Conservation (phyloP, 2,329 filamentous ascomycete genomes). For the Thermoascus crustaceus region DNA sequence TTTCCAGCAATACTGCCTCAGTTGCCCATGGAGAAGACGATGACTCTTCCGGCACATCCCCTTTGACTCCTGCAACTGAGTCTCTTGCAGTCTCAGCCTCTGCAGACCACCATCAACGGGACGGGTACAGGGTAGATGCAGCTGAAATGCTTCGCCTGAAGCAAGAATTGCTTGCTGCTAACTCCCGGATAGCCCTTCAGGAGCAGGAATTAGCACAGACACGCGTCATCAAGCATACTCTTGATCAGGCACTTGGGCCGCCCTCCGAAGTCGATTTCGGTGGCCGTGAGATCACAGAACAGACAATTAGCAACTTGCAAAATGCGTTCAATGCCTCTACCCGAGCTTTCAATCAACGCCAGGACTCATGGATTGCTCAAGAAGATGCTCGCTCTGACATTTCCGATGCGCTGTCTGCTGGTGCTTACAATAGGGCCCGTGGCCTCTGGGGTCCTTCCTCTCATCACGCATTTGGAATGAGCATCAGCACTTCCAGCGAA, state of each 20-base stretch:
- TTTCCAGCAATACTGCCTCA: slow-evolving; percentile 19
- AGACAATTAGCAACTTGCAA: slow-evolving; percentile 43
- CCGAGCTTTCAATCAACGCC: slow-evolving; percentile 32
- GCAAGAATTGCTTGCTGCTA: slow-evolving; percentile 49
- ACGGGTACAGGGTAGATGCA: slow-evolving; percentile 23
- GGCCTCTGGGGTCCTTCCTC: slow-evolving; percentile 22
- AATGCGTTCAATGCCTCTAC: slow-evolving; percentile 46
- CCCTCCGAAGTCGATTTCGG: slow-evolving; percentile 46
- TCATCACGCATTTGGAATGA: slow-evolving; percentile 22
- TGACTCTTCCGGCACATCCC: slow-evolving; percentile 13
- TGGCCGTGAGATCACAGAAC: slow-evolving; percentile 42
- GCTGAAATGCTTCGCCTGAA: slow-evolving; percentile 49
- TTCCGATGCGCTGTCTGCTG: slow-evolving; percentile 34
- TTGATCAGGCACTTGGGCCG: slow-evolving; percentile 50
- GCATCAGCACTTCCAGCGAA: slow-evolving; percentile 16
- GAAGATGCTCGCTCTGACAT: slow-evolving; percentile 40
- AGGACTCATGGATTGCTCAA: slow-evolving; percentile 36
- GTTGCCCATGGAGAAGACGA: slow-evolving; percentile 14
- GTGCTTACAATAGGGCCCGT: slow-evolving; percentile 33
- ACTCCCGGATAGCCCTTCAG: slow-evolving; percentile 51
- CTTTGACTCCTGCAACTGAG: slow-evolving; percentile 11
- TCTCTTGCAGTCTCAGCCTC: slow-evolving; percentile 6
- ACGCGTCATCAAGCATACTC: slow-evolving; percentile 52
- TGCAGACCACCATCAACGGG: slow-evolving; percentile 9
- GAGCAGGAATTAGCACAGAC: slow-evolving; percentile 54